Percentiles rank a stretch among this genome's conserved stretches.
phyloP scores from a whole-genome alignment of 2,329 filamentous ascomycete genomes.

The Nannizziopsis arthrosporioides region DNA sequence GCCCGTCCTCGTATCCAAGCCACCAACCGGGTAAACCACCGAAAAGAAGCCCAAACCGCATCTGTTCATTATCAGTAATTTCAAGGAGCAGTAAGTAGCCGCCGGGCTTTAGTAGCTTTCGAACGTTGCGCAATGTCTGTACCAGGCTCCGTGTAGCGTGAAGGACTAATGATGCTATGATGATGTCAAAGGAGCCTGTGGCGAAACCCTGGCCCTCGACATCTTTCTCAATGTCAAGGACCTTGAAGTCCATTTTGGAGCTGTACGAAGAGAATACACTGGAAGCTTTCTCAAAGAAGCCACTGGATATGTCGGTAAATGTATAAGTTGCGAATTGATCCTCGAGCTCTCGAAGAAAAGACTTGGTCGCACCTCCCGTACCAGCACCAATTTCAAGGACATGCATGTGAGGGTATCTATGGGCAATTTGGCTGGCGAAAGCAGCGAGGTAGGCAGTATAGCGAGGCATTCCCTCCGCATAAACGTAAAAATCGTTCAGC shows the following conservation, averaged over 20 bases:
- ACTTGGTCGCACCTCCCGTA: constrained; percentile 33
- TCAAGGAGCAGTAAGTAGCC: constrained; percentile 40
- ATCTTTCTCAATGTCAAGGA: constrained; percentile 17
- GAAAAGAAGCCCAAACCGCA: constrained; percentile 22
- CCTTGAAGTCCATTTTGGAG: constrained; percentile 26
- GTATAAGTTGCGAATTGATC: constrained; percentile 31
- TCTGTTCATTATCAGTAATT: constrained; percentile 19
- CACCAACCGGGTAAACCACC: constrained; percentile 24
- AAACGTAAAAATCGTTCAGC: constrained; percentile 14
- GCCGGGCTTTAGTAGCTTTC: constrained; percentile 35
- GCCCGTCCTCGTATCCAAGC: constrained; percentile 13
- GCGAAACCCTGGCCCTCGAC: constrained; percentile 14
- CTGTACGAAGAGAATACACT: constrained; percentile 21
- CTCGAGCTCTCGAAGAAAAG: constrained; percentile 25
- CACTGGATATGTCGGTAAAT: constrained; percentile 37
- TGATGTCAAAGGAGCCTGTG: constrained; percentile 26
- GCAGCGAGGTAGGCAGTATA: constrained; percentile 20
- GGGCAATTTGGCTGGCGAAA: constrained; percentile 27
- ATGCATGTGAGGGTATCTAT: constrained; percentile 34
- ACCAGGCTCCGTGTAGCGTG: constrained; percentile 27
- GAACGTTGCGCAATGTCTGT: constrained; percentile 24
- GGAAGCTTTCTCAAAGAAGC: constrained; percentile 32
- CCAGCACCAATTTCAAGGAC: constrained; percentile 37
- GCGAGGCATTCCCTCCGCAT: constrained; percentile 7
- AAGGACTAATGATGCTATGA: constrained; percentile 32